Base-by-base conservation (phyloP, 2,329 filamentous ascomycete species). In the Fusarium sp. region DNA sequence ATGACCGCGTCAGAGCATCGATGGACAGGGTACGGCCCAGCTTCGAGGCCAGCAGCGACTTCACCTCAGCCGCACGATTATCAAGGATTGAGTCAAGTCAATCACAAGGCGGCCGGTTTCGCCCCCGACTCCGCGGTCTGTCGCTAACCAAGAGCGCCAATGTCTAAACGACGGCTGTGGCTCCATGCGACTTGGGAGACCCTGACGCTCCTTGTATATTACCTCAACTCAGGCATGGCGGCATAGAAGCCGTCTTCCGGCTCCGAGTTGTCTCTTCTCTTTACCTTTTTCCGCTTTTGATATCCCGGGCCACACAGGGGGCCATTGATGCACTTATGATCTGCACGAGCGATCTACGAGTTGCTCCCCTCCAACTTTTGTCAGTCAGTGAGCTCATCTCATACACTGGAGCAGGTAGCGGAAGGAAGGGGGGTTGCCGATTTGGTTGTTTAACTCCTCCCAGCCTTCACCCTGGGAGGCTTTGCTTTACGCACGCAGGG, bases 31-130 rank as follows among this genome's bases (percentile, higher is more conserved):
- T 93, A 16, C 86, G 93, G 72, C 87, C 91, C 10, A 95, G 92
- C 78, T 97, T 93, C 77, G 95, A 97, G 80, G 89, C 89, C 36
- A 96, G 90, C 78, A 91, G 89, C 74, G 96, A 98, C 75, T 97
- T 97, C 76, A 97, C 95, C 0, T 94, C 92, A 27, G 94, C 94
- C 13, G 93, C 93, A 36, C 89, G 95, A 77, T 82, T 99, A 71
- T 90, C 90, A 51, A 87, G 93, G 68, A 88, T 97, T 70, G 96
- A 97, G 82, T 94, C 91, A 23, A 88, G 85, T 54, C 86, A 88
- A 59, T 89, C 85, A 5, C 75, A 77, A 54, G 72, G 65, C 49
- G 65, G 64, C 6, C 75, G 77, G 13, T 77, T 82, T 62, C 76
- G 74, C 57, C 78, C 79, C 16, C 77, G 81, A 34, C 68, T 83